Base-by-base conservation (phyloP, 768 basidiomycete genomes). In the Macrocybe gigantea region DNA sequence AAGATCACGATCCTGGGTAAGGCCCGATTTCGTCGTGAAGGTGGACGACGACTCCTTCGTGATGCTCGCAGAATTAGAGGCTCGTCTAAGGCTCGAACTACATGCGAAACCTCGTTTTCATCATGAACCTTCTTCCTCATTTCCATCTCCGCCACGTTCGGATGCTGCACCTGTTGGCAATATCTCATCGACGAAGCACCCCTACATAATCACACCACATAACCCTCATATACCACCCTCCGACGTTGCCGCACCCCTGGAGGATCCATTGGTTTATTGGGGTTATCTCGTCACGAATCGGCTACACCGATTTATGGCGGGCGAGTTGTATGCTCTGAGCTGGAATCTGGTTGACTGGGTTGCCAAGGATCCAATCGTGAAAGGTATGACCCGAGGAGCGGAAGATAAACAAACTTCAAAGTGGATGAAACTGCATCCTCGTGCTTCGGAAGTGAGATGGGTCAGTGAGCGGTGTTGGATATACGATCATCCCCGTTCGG, bases 21-120 rank as follows among this genome's bases (percentile, higher is more conserved):
- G 88, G 35, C 94, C 93, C 8, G 92, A 96, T 62, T 97, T 83
- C 59, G 82, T 98, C 37, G 81, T 89, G 57, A 98, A 98, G 67
- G 88, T 87, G 1, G 94, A 98, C 62, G 94, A 98, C 58, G 94
- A 98, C 64, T 82, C 91, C 6, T 95, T 98, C 57, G 79, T 98
- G 44, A 93, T 96, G 80, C 77, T 98, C 32, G 89, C 89, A 2
- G 94, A 98, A 63, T 74, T 98, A 12, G 94, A 98, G 65, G 79
- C 89, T n/a, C 79, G 91, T 30, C 69, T 98, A 48, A 77, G 94
- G 40, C 66, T 92, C 12, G 82, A 88, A 50, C 72, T 95, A 35
- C 77, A 93, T 52, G 52, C 64, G 32, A 64, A 68, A 49, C 61
- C 66, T 9, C 56, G 54, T 48, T 55, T 58, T 43, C 53, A 57